Evolutionary conservation across 2,329 filamentous ascomycete species (phyloP).

Genomic region (Cladorrhinum sp.): DNA sequence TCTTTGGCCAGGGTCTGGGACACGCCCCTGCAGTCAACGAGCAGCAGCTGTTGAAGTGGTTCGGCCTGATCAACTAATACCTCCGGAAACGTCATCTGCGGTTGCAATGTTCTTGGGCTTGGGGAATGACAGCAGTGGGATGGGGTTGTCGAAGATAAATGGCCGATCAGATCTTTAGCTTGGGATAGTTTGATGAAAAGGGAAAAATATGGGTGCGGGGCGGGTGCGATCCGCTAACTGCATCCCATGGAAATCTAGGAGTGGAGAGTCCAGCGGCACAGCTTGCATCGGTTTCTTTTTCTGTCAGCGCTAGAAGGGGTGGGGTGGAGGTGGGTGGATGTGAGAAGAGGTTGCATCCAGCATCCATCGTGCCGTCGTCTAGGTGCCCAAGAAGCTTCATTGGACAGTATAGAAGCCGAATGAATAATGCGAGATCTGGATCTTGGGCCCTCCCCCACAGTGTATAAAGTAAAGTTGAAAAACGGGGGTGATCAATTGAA

Average conservation of each 20-base stretch:
- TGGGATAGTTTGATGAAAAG: neutral
- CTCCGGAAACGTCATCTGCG: no score
- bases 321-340: neutral
- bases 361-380: neutral
- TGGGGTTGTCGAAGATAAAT: neutral
- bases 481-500: neutral
- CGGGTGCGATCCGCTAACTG: slow-evolving; percentile 4
- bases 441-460: no score
- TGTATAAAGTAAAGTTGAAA: neutral
- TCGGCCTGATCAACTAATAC: slow-evolving; percentile 21
- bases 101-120: neutral
- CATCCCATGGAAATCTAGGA: neutral
- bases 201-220: neutral
- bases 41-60: slow-evolving; percentile 27
- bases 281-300: neutral
- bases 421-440: neutral
- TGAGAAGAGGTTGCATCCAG: neutral
- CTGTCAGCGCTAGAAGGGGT: neutral
- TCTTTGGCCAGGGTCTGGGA: slow-evolving; percentile 30
- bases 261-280: slow-evolving; percentile 5
- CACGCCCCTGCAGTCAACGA: slow-evolving; percentile 33
- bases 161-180: neutral
- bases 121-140: neutral
- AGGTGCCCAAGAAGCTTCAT: neutral
- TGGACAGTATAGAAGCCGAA: neutral